phyloP scores from a whole-genome alignment of 371 early-diverging fungal genomes.

The Thermomucor indicae-seudaticae region DNA sequence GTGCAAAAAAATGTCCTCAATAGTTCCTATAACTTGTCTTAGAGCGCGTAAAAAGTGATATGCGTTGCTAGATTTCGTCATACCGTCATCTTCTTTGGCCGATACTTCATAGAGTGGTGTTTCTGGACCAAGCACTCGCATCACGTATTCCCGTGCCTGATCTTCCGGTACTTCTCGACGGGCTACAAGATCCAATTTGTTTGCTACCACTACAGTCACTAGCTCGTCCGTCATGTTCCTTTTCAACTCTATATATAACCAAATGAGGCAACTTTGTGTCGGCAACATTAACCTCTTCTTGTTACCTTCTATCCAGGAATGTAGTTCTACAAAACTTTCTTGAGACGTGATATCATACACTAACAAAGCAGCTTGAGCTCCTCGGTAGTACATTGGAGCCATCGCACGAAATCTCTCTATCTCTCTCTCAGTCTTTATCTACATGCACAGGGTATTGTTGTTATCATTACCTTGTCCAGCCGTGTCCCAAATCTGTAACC shows the following conservation, averaged over 20 bases:
- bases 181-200: slow-evolving; percentile 66
- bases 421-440: background rate
- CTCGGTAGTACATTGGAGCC: slow-evolving; percentile 82
- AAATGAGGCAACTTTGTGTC: background rate
- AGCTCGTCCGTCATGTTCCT: slow-evolving; percentile 66
- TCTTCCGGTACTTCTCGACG: slow-evolving; percentile 57
- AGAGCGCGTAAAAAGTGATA: background rate
- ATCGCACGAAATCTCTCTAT: slow-evolving; percentile 62
- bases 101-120: slow-evolving; percentile 65
- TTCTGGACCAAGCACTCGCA: slow-evolving; percentile 55
- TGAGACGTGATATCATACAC: slow-evolving; percentile 50
- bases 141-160: slow-evolving; percentile 57
- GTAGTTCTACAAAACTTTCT: slow-evolving; percentile 21
- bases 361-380: slow-evolving; percentile 65
- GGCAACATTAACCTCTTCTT: background rate
- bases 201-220: slow-evolving; percentile 74
- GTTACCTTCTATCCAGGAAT: slow-evolving; percentile 26
- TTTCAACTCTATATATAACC: slow-evolving; percentile 50
- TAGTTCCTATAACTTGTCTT: slow-evolving; percentile 27
- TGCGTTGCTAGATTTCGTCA: background rate
- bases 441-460: background rate
- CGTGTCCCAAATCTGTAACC: slow-evolving; percentile 71
- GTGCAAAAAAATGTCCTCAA: slow-evolving; percentile 61
- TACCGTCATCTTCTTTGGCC: slow-evolving; percentile 71
- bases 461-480: slow-evolving; percentile 56